A percentile compares a stretch with the other conserved stretches of the same genome.
These are phyloP conservation scores for Xylaria polymorpha DNA, from an alignment of 2,329 filamentous ascomycete species.

Conservation along the genomic window DNA sequence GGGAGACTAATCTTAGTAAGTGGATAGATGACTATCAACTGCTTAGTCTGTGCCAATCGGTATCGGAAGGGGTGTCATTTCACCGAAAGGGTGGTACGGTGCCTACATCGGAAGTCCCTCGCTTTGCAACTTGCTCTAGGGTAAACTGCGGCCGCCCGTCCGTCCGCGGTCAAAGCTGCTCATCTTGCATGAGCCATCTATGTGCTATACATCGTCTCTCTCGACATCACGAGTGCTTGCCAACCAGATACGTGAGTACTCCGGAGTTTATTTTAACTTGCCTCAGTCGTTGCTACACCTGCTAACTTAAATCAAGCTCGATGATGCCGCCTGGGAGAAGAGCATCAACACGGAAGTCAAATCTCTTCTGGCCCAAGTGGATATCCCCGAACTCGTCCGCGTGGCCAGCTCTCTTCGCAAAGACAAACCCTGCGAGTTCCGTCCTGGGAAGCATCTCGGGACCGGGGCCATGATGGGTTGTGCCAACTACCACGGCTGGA, in stretches of 20 bases:
- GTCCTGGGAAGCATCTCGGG: conserved; percentile 33
- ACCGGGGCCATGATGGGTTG: too few relatives aligned
- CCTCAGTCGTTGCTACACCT: not conserved
- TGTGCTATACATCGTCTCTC: conserved; percentile 30
- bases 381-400: conserved; percentile 17
- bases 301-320: conserved; percentile 27
- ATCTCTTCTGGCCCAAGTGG: conserved; percentile 20
- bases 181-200: conserved; percentile 23
- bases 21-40: conserved; percentile 24
- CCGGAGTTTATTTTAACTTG: not conserved
- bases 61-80: not conserved
- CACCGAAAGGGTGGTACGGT: not conserved
- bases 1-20: not conserved
- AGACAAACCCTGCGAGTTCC: conserved; percentile 36
- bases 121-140: conserved; percentile 30
- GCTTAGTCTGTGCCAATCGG: not conserved
- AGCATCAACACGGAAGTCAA: conserved; percentile 25
- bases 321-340: conserved; percentile 27
- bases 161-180: conserved; percentile 28
- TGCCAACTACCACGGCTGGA: too few relatives aligned
- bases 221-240: conserved; percentile 27
- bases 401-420: conserved; percentile 36
- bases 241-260: conserved; percentile 13
- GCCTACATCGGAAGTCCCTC: conserved; percentile 14
- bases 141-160: conserved; percentile 21